Conservation (phyloP, 345 rosid species). For the Diplotaxis tenuifolia region DNA sequence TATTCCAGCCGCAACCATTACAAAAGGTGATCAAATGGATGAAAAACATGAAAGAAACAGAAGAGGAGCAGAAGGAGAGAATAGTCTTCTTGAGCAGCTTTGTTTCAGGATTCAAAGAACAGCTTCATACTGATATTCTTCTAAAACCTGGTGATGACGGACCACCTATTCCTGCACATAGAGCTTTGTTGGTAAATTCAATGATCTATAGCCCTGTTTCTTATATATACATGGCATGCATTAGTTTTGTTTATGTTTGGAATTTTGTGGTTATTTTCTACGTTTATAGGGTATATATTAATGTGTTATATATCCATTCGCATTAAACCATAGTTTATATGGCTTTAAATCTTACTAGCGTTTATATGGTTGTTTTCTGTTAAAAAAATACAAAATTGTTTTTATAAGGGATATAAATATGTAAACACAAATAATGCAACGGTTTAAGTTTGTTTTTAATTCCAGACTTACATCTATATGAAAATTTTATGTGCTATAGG, state of each 20-base stretch:
- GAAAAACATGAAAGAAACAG: constrained; percentile 55
- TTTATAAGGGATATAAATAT: not conserved
- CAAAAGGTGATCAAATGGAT: constrained; percentile 67
- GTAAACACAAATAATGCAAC: not conserved
- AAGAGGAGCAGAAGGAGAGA: constrained; percentile 59
- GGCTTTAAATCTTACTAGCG: not conserved
- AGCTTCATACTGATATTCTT: constrained; percentile 61
- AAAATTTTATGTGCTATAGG: constrained; percentile 39
- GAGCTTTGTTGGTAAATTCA: constrained; percentile 55
- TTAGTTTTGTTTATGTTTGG: not conserved
- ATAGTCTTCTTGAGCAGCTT: constrained; percentile 58
- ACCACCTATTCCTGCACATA: constrained; percentile 60
- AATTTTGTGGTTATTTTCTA: not conserved
- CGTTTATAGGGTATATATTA: not conserved
- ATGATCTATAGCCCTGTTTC: not conserved
- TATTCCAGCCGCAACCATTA: constrained; percentile 41
- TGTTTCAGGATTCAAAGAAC: constrained; percentile 46
- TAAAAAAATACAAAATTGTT: not conserved
- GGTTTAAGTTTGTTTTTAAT: not conserved
- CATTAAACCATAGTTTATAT: not conserved
- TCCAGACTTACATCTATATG: not conserved
- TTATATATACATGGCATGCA: not conserved
- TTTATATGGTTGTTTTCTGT: not conserved
- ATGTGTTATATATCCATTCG: not conserved
- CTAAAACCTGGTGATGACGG: constrained; percentile 58